Evolutionary conservation across 148 eudicot genomes (phyloP).

Genomic region (Suaeda aralocaspica): DNA sequence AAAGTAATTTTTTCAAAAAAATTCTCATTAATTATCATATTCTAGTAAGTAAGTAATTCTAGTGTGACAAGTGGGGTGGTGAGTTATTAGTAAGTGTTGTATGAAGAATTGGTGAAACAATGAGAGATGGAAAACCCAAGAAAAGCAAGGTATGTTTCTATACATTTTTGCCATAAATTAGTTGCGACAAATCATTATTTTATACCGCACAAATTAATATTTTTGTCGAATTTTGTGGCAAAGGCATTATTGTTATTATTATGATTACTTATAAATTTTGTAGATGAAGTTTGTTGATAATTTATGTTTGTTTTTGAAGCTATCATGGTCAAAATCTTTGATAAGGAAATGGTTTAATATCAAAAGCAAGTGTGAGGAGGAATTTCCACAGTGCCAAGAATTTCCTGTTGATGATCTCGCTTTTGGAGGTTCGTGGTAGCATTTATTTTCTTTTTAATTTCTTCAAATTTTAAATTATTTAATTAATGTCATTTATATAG

Average conservation of each 20-base stretch:
- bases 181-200: too few relatives aligned
- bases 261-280: neutral
- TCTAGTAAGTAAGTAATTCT: neutral
- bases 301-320: slow-evolving; percentile 38
- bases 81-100: slow-evolving; percentile 25
- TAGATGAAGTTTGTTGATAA: too few relatives aligned
- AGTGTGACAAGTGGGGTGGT: neutral
- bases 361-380: slow-evolving; percentile 75
- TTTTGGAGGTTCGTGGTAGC: slow-evolving; percentile 51
- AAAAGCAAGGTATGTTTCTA: slow-evolving; percentile 69
- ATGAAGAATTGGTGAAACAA: slow-evolving; percentile 71
- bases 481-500: neutral
- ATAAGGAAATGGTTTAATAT: slow-evolving; percentile 85
- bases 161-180: too few relatives aligned
- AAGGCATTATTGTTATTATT: neutral
- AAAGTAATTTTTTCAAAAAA: neutral
- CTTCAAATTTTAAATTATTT: neutral
- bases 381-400: slow-evolving; percentile 25
- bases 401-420: slow-evolving; percentile 59
- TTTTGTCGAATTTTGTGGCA: neutral
- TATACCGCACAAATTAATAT: too few relatives aligned
- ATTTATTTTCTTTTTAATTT: neutral
- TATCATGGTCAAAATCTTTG: slow-evolving; percentile 84
- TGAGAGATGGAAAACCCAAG: slow-evolving; percentile 76
- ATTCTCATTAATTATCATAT: neutral